A percentile compares a stretch with the other conserved stretches of the same genome.
phyloP scores from a whole-genome alignment of 225 moss, liverwort and hornwort species.

The Rhytidiadelphus loreus region DNA sequence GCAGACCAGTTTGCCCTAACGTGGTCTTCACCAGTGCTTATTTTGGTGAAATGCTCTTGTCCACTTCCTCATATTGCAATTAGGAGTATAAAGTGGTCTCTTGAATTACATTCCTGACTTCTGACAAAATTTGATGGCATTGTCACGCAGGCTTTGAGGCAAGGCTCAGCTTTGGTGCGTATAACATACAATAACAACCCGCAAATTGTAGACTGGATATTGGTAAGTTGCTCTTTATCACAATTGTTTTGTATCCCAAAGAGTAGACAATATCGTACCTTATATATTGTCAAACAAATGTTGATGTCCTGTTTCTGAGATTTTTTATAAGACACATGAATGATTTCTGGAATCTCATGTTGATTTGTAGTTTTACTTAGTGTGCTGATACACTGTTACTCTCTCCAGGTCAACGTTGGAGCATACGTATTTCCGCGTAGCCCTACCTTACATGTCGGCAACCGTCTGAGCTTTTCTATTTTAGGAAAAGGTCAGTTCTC shows the following conservation, averaged over 20 bases:
- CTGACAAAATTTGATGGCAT: not conserved
- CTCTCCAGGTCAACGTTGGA: constrained; percentile 66
- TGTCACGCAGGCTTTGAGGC: constrained; percentile 56
- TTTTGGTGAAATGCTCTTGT: not conserved
- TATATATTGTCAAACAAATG: not conserved
- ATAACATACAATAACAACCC: constrained; percentile 45
- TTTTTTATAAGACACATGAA: not conserved
- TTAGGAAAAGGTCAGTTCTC: constrained; percentile 62
- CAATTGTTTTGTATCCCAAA: not conserved
- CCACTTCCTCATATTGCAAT: not conserved
- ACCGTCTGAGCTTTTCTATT: constrained; percentile 60
- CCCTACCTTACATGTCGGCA: constrained; percentile 66
- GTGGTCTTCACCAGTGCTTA: not conserved
- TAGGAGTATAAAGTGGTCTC: not conserved
- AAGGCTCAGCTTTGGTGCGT: constrained; percentile 87
- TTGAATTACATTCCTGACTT: not conserved
- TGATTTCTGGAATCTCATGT: not conserved
- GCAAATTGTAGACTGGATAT: constrained; percentile 65
- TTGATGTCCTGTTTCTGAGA: not conserved
- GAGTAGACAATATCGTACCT: not conserved
- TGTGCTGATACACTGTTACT: not conserved
- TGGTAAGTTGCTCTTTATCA: constrained; percentile 30
- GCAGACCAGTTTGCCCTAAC: not conserved
- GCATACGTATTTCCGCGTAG: constrained; percentile 76
- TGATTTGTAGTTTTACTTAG: not conserved